phyloP scores from a whole-genome alignment of 371 early-diverging fungal species.

The Mucor saturninus region DNA sequence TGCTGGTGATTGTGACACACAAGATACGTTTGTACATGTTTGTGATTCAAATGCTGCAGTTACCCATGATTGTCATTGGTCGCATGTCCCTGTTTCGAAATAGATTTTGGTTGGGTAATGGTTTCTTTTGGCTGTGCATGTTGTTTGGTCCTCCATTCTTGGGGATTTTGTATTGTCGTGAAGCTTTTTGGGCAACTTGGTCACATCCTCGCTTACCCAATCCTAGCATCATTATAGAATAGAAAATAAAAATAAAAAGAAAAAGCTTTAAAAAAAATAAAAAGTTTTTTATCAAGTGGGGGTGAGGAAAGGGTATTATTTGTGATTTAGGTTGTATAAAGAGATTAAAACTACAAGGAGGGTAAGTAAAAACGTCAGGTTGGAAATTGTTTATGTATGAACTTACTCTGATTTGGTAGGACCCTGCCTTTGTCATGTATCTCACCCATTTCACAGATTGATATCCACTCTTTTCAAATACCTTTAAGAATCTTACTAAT shows the following conservation, averaged over 20 bases:
- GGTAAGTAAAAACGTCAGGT: no score
- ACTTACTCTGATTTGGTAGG: conserved; percentile 84
- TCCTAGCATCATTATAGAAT: background rate
- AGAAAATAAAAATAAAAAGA: background rate
- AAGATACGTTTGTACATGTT: conserved; percentile 84
- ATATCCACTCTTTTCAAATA: conserved; percentile 91
- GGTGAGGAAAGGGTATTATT: no score
- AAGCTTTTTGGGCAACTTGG: conserved; percentile 45
- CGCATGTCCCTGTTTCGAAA: conserved; percentile 62
- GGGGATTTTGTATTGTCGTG: conserved; percentile 76
- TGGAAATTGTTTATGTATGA: no score
- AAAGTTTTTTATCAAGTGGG: no score
- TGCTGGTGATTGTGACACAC: conserved; percentile 77
- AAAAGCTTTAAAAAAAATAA: no score
- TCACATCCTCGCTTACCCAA: background rate
- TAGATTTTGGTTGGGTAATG: conserved; percentile 75
- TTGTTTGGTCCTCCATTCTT: conserved; percentile 80
- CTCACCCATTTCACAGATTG: conserved; percentile 93
- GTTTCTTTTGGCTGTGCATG: conserved; percentile 89
- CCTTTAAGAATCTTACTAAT: conserved; percentile 88
- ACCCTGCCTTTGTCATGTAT: conserved; percentile 91
- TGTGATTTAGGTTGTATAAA: background rate
- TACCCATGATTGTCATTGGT: conserved; percentile 87
- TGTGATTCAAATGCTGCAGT: conserved; percentile 88
- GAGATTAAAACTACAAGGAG: conserved; percentile 2